phyloP scores from a whole-genome alignment of 305 asterid genomes.

The Fraxinus xanthoxyloides region DNA sequence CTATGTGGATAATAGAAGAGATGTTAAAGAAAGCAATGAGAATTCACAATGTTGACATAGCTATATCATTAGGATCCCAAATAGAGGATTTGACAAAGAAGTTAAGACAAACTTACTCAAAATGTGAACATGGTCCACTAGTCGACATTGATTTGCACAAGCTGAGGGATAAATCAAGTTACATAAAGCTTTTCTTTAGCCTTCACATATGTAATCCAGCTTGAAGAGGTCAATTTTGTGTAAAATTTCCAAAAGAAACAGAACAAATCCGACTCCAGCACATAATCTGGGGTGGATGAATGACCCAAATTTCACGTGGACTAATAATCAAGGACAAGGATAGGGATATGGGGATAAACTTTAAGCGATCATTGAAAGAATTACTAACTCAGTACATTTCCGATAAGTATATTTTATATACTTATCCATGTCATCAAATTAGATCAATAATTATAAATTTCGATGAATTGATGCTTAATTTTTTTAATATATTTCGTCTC shows the following conservation, averaged over 20 bases:
- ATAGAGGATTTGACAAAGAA: background rate
- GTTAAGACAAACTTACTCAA: background rate
- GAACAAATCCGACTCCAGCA: background rate
- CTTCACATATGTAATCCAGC: background rate
- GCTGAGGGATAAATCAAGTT: background rate
- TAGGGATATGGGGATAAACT: background rate
- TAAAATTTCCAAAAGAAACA: background rate
- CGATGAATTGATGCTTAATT: background rate
- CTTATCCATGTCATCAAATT: background rate
- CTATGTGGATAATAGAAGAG: background rate
- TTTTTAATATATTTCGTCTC: background rate
- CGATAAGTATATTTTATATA: background rate
- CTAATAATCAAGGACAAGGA: background rate
- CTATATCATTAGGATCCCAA: background rate
- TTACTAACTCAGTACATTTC: background rate
- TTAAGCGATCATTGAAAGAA: background rate
- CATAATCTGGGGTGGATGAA: background rate
- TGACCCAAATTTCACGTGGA: background rate
- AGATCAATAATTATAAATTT: background rate
- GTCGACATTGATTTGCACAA: background rate
- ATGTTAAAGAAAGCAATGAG: background rate
- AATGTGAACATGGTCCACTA: background rate
- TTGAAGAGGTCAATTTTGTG: background rate
- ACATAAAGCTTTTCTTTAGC: background rate
- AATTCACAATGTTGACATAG: background rate